Evolutionary conservation across 257 asterid genomes (phyloP).

Genomic region (Solanum peruvianum): DNA sequence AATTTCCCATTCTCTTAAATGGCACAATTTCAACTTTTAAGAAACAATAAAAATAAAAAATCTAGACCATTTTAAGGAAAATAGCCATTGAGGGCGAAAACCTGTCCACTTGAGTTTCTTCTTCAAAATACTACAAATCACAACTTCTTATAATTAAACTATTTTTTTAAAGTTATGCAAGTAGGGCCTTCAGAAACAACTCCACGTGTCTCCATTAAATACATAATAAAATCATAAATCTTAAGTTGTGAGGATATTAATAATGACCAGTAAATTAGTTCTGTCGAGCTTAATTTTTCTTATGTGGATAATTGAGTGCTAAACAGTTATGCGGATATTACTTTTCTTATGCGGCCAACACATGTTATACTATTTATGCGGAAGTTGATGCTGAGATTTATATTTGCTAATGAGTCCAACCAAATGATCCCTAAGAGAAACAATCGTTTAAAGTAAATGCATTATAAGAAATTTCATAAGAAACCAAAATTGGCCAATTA

Average conservation of each 20-base stretch:
- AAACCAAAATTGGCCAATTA: neutral
- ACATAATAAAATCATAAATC: neutral
- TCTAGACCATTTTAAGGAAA: too few relatives aligned
- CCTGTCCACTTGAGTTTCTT: too few relatives aligned
- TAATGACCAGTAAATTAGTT: neutral
- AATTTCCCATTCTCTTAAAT: too few relatives aligned
- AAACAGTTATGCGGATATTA: neutral
- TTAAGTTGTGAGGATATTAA: neutral
- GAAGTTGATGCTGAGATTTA: neutral
- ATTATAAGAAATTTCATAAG: neutral
- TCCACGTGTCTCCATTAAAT: neutral
- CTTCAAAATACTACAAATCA: too few relatives aligned
- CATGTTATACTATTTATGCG: neutral
- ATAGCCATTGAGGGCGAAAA: too few relatives aligned
- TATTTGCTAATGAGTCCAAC: neutral
- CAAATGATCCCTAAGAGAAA: neutral
- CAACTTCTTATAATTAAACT: neutral
- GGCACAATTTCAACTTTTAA: too few relatives aligned
- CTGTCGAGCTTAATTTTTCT: neutral
- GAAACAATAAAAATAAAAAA: too few relatives aligned
- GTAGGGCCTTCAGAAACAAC: neutral
- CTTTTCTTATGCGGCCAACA: neutral
- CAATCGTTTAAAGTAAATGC: neutral
- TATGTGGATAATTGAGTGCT: neutral
- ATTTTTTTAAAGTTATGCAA: too few relatives aligned